These are phyloP conservation scores for Teunomyces atbi DNA, from an alignment of 805 yeast genomes.

Conservation along the genomic window DNA sequence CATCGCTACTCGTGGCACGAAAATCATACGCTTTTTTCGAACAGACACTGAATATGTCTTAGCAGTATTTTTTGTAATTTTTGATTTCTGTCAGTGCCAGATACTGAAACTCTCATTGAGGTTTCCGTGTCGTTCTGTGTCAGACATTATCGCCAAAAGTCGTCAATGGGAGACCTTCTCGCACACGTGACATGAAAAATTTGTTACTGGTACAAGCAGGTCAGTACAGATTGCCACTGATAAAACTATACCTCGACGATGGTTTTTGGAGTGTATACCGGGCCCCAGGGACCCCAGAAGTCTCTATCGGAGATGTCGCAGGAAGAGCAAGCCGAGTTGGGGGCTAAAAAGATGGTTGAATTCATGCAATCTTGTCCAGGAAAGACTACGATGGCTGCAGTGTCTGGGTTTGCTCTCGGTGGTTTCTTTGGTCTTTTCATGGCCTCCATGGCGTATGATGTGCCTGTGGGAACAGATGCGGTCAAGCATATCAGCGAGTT, in stretches of 20 bases:
- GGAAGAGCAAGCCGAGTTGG: constrained; percentile 90
- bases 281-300: constrained; percentile 39
- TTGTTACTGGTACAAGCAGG: background rate
- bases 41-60: too few relatives aligned
- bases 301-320: constrained; percentile 71
- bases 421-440: constrained; percentile 94
- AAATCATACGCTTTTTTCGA: too few relatives aligned
- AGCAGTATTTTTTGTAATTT: too few relatives aligned
- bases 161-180: too few relatives aligned
- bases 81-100: too few relatives aligned
- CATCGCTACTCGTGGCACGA: too few relatives aligned
- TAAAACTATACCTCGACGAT: background rate
- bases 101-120: too few relatives aligned
- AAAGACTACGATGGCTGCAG: constrained; percentile 87
- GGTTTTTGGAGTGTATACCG: constrained; percentile 40
- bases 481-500: constrained; percentile 69
- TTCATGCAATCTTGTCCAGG: constrained; percentile 95
- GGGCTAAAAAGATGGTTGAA: constrained; percentile 78
- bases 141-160: too few relatives aligned
- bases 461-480: constrained; percentile 61
- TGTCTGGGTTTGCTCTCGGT: constrained; percentile 89
- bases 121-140: too few relatives aligned
- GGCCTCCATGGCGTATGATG: constrained; percentile 87
- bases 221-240: background rate
- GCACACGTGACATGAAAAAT: constrained; percentile 2